A percentile compares a stretch with the other conserved stretches of the same genome.
phyloP scores from a whole-genome alignment of 177 flowering plant species.

The Vitis hybrid region DNA sequence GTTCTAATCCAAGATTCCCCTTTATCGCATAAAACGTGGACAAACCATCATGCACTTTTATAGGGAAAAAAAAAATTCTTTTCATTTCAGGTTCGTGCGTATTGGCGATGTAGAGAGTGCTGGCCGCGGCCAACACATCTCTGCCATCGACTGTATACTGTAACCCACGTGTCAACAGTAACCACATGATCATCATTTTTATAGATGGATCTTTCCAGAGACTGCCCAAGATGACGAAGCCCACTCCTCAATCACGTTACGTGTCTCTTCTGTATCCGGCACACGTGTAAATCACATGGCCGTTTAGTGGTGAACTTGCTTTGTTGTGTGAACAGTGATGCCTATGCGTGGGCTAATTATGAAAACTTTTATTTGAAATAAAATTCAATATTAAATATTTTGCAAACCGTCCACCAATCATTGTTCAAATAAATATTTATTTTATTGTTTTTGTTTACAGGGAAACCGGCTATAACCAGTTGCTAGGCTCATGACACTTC shows the following conservation, averaged over 20 bases:
- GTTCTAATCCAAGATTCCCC: too few relatives aligned
- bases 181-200: too few relatives aligned
- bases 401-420: slow-evolving; percentile 10
- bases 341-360: neutral
- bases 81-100: too few relatives aligned
- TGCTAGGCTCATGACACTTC: neutral
- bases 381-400: neutral
- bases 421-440: slow-evolving; percentile 3
- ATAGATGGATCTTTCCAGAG: slow-evolving; percentile 14
- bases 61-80: too few relatives aligned
- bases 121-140: too few relatives aligned
- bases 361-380: too few relatives aligned
- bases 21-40: too few relatives aligned
- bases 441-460: neutral
- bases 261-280: neutral
- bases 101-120: too few relatives aligned
- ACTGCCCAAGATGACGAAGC: neutral
- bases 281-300: slow-evolving; percentile 18
- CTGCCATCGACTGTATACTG: too few relatives aligned
- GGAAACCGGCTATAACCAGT: slow-evolving; percentile 25
- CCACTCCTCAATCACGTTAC: slow-evolving; percentile 6
- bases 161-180: too few relatives aligned
- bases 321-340: neutral
- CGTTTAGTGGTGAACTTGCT: neutral
- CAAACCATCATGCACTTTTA: too few relatives aligned